These are phyloP conservation scores for Venturia oleaginea DNA, from an alignment of 2,329 filamentous ascomycete genomes.

Conservation along the genomic window DNA sequence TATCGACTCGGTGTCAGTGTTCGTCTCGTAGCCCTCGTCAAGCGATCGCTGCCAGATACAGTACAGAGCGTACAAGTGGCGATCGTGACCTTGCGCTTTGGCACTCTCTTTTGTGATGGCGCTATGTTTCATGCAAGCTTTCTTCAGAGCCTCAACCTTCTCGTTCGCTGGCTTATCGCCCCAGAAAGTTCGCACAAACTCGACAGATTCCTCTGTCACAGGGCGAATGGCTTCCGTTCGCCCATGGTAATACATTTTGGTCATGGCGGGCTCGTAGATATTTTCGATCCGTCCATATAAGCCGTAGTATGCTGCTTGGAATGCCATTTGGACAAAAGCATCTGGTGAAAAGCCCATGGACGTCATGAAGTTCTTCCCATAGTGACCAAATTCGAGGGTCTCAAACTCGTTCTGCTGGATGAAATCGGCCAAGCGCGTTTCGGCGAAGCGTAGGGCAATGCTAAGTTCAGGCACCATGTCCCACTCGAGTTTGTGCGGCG, in stretches of 20 bases:
- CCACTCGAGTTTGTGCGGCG: conserved; percentile 94
- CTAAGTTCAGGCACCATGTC: conserved; percentile 89
- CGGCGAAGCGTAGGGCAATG: conserved; percentile 87
- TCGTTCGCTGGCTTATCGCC: conserved; percentile 71
- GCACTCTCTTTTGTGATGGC: conserved; percentile 73
- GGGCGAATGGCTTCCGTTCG: conserved; percentile 88
- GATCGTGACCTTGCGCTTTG: conserved; percentile 83
- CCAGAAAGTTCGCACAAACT: conserved; percentile 93
- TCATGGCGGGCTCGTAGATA: conserved; percentile 98
- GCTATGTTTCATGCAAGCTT: conserved; percentile 76
- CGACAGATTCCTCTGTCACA: conserved; percentile 72
- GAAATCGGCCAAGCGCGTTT: conserved; percentile 85
- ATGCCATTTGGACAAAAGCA: conserved; percentile 97
- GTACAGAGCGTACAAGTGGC: conserved; percentile 88
- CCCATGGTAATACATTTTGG: conserved; percentile 85
- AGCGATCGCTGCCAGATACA: conserved; percentile 88
- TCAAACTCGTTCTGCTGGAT: conserved; percentile 96
- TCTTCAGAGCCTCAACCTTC: conserved; percentile 78
- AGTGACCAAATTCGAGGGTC: conserved; percentile 78
- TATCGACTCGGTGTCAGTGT: conserved; percentile 19
- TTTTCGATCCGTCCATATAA: conserved; percentile 90
- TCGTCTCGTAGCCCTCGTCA: conserved; percentile 53
- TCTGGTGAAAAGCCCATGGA: conserved; percentile 95
- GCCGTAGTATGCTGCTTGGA: conserved; percentile 96
- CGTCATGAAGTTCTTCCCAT: conserved; percentile 96